Evolutionary conservation across 768 basidiomycete species (phyloP).

Genomic region (Collybia sordida): DNA sequence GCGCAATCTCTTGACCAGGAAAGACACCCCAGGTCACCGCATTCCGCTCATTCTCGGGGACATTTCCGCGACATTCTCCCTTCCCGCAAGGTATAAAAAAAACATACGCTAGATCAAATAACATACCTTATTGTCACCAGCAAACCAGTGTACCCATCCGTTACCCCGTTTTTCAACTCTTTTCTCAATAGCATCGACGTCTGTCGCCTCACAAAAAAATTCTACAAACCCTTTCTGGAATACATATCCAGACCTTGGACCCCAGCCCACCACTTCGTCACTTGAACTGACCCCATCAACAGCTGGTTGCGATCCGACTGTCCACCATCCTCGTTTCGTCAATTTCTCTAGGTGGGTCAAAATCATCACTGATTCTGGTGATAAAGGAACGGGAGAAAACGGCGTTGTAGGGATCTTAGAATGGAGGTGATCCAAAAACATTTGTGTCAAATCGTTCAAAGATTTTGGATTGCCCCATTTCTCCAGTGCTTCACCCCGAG

Average conservation of each 20-base stretch:
- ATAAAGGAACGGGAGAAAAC: slow-evolving; percentile 83
- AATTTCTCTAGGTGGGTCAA: slow-evolving; percentile 74
- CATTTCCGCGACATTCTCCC: slow-evolving; percentile 82
- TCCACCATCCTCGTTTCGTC: slow-evolving; percentile 88
- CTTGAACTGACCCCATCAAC: slow-evolving; percentile 77
- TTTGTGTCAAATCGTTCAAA: slow-evolving; percentile 64
- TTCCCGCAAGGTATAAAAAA: slow-evolving; percentile 22
- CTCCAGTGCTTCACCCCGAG: slow-evolving; percentile 63
- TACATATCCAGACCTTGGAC: slow-evolving; percentile 88
- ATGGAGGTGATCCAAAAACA: slow-evolving; percentile 82
- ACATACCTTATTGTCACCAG: slow-evolving; percentile 73
- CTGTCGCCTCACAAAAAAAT: slow-evolving; percentile 75
- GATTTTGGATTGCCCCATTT: slow-evolving; percentile 78
- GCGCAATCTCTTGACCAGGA: slow-evolving; percentile 92
- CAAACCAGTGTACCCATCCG: slow-evolving; percentile 83
- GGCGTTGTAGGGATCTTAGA: slow-evolving; percentile 77
- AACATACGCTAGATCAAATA: slow-evolving; percentile 5
- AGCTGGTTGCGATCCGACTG: slow-evolving; percentile 94
- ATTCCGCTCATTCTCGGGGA: slow-evolving; percentile 77
- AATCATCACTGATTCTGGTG: slow-evolving; percentile 79
- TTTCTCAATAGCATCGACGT: slow-evolving; percentile 59
- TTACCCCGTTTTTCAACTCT: slow-evolving; percentile 52
- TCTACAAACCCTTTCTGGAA: slow-evolving; percentile 98
- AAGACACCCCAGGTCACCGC: slow-evolving; percentile 99
- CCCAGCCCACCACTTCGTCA: slow-evolving; percentile 88